These are phyloP conservation scores for Scheffersomyces amazonensis DNA, from an alignment of 805 yeast species.

Conservation along the genomic window DNA sequence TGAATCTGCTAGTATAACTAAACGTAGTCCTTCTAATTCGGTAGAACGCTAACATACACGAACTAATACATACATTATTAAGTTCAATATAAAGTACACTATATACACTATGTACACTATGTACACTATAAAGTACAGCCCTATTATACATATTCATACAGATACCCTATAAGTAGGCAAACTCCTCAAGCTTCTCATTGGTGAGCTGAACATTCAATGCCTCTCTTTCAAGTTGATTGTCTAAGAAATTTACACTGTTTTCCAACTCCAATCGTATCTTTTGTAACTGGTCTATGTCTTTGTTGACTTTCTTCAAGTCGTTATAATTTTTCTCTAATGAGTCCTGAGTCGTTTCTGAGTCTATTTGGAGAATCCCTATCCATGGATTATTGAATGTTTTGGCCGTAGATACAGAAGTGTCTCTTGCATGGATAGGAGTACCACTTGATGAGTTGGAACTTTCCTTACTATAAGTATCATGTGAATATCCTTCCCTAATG, in stretches of 20 bases:
- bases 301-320: conserved; percentile 22
- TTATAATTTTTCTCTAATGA: conserved; percentile 22
- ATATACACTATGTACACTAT: no score
- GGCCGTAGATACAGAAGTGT: background rate
- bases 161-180: conserved; percentile 42
- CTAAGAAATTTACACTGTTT: conserved; percentile 13
- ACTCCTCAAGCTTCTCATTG: conserved; percentile 49
- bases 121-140: no score
- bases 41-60: no score
- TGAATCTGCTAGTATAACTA: no score
- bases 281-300: conserved; percentile 24
- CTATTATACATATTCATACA: background rate
- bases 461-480: conserved; percentile 2
- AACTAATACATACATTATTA: no score
- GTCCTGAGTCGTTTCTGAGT: conserved; percentile 21
- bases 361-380: conserved; percentile 26
- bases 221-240: conserved; percentile 27
- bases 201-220: conserved; percentile 33
- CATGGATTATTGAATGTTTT: conserved; percentile 25
- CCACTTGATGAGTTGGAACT: conserved; percentile 1
- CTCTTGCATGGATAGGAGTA: conserved; percentile 6
- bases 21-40: no score
- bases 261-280: conserved; percentile 18
- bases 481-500: background rate
- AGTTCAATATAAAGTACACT: no score